Conservation (phyloP, 2,329 filamentous ascomycete genomes). For the Trichocomaceae sp. region DNA sequence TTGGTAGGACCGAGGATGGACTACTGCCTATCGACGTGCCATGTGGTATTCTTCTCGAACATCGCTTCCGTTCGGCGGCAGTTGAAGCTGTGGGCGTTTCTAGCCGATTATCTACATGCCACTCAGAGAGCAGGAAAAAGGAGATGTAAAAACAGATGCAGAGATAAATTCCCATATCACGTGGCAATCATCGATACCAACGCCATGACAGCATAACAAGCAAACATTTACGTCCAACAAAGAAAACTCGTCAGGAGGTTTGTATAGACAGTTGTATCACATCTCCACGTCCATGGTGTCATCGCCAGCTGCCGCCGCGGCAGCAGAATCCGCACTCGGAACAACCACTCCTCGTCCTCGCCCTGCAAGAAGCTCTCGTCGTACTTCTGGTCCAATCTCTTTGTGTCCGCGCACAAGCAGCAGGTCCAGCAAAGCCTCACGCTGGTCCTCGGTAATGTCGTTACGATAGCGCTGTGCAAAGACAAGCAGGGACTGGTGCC, state of each 20-base stretch:
- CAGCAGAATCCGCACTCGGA: slow-evolving; percentile 47
- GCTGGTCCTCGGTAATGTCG: slow-evolving; percentile 90
- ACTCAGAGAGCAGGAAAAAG: no score
- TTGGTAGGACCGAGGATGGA: background rate
- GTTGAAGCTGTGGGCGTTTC: background rate
- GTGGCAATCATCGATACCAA: background rate
- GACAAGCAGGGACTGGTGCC: slow-evolving; percentile 87
- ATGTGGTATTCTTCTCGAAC: background rate
- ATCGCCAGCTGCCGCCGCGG: slow-evolving; percentile 61
- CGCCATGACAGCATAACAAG: slow-evolving; percentile 8
- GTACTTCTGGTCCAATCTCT: slow-evolving; percentile 82
- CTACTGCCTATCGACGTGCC: background rate
- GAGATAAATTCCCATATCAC: slow-evolving; percentile 12
- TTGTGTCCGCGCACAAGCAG: slow-evolving; percentile 78
- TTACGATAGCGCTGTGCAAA: slow-evolving; percentile 95
- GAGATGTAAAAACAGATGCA: no score
- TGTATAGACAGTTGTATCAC: slow-evolving; percentile 17
- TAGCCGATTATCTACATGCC: background rate
- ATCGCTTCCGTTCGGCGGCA: background rate
- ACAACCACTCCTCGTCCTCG: slow-evolving; percentile 69
- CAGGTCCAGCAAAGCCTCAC: slow-evolving; percentile 83
- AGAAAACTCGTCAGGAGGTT: slow-evolving; percentile 18
- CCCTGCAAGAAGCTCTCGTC: slow-evolving; percentile 80
- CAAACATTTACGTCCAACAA: slow-evolving; percentile 11
- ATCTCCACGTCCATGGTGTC: slow-evolving; percentile 78